Evolutionary conservation across 2,329 filamentous ascomycete species (phyloP).

Genomic region (Cytospora chrysosperma): DNA sequence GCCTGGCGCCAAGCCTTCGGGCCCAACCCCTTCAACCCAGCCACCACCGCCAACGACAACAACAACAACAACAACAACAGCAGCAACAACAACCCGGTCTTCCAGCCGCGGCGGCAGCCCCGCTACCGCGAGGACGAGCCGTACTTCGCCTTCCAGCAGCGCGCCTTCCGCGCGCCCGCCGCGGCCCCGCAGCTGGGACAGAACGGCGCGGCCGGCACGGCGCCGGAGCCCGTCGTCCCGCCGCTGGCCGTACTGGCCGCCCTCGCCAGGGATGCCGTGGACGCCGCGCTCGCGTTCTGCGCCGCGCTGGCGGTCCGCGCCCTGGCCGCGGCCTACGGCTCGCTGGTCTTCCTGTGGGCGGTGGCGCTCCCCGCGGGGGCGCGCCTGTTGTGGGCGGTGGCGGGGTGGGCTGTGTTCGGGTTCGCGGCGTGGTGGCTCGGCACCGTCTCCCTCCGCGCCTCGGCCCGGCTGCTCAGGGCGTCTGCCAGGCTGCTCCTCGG

Average conservation of each 20-base stretch:
- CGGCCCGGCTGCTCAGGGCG: background rate
- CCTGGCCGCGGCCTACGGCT: background rate
- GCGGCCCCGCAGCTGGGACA: background rate
- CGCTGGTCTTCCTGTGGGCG: background rate
- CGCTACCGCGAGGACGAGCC: background rate
- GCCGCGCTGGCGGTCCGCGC: background rate
- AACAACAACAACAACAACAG: background rate
- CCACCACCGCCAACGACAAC: background rate
- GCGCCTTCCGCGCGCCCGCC: background rate
- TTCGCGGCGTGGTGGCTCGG: background rate
- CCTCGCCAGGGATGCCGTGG: background rate
- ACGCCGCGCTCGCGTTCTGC: background rate
- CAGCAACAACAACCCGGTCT: background rate
- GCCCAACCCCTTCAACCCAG: background rate
- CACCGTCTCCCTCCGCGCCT: background rate
- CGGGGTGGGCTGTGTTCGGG: background rate
- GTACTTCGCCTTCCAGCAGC: background rate
- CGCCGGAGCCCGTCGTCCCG: background rate
- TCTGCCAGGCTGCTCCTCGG: background rate
- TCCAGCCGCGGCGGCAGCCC: background rate
- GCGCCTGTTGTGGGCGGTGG: background rate
- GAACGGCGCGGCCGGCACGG: constrained; percentile 1
- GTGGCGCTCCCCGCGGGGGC: background rate
- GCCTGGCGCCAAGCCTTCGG: background rate
- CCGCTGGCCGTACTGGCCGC: background rate